Percentiles rank a stretch among this genome's conserved stretches.
phyloP scores from a whole-genome alignment of 345 rosid genomes.

The Carallia pectinifolia region DNA sequence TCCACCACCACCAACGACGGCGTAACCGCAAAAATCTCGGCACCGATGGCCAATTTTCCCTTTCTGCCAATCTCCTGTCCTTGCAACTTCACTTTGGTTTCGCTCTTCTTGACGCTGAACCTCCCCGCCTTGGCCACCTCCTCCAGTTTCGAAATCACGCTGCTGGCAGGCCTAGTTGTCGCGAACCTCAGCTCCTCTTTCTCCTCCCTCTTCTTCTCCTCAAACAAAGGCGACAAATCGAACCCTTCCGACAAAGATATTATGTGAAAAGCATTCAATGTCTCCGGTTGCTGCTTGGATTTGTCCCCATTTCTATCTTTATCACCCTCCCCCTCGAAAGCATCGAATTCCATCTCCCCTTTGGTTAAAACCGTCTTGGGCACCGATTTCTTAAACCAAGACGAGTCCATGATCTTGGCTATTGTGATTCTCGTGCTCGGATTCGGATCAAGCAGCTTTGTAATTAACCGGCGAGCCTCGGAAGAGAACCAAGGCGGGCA shows the following conservation, averaged over 20 bases:
- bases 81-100: constrained; percentile 64
- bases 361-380: constrained; percentile 30
- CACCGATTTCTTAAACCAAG: constrained; percentile 66
- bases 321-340: constrained; percentile 16
- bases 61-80: constrained; percentile 81
- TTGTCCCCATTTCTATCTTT: constrained; percentile 20
- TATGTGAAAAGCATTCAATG: constrained; percentile 81
- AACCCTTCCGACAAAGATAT: constrained; percentile 87
- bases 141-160: constrained; percentile 76
- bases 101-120: constrained; percentile 71
- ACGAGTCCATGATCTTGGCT: constrained; percentile 61
- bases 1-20: constrained; percentile 77
- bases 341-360: constrained; percentile 35
- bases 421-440: constrained; percentile 55
- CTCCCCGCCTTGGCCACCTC: constrained; percentile 66
- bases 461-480: constrained; percentile 65
- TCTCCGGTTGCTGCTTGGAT: constrained; percentile 46
- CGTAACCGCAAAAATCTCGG: constrained; percentile 72
- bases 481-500: constrained; percentile 87
- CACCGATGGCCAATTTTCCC: constrained; percentile 74
- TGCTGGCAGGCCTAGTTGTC: constrained; percentile 72
- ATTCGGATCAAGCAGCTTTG: constrained; percentile 87
- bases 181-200: constrained; percentile 80
- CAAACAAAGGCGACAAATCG: constrained; percentile 78
- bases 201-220: constrained; percentile 82